Evolutionary conservation across 108 stramenopile species (phyloP).

Genomic region (Nitzschia sp.): DNA sequence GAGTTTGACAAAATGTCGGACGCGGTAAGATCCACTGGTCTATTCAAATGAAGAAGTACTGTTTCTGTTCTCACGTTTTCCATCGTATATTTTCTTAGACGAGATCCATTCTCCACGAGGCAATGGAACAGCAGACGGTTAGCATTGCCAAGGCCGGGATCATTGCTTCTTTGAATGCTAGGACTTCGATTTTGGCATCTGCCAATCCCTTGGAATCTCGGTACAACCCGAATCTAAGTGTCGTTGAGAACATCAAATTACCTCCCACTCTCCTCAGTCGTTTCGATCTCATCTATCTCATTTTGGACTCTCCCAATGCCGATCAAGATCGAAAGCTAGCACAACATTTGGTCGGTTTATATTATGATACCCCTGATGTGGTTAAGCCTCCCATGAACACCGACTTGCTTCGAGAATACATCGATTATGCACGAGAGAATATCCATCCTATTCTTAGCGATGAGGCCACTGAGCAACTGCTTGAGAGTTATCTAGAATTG

Average conservation of each 20-base stretch:
- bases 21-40: slow-evolving; percentile 26
- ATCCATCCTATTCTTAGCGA: slow-evolving; percentile 87
- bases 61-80: background rate
- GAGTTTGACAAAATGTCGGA: slow-evolving; percentile 99
- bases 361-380: slow-evolving; percentile 81
- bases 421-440: slow-evolving; percentile 88
- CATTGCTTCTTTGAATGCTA: slow-evolving; percentile 96
- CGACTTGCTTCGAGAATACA: slow-evolving; percentile 88
- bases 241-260: slow-evolving; percentile 98
- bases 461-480: slow-evolving; percentile 84
- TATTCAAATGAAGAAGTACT: background rate
- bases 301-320: slow-evolving; percentile 90
- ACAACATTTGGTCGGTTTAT: slow-evolving; percentile 88
- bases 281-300: slow-evolving; percentile 99
- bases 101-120: slow-evolving; percentile 98
- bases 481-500: slow-evolving; percentile 93
- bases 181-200: slow-evolving; percentile 96
- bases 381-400: slow-evolving; percentile 81
- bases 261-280: slow-evolving; percentile 98
- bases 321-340: slow-evolving; percentile 89
- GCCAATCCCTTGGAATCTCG: slow-evolving; percentile 98
- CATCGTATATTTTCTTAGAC: slow-evolving; percentile 42
- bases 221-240: slow-evolving; percentile 95
- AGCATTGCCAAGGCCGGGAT: slow-evolving; percentile 99
- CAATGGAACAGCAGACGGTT: slow-evolving; percentile 99